These are phyloP conservation scores for Wickerhamiella qilinensis DNA, from an alignment of 805 yeast genomes.

Conservation along the genomic window DNA sequence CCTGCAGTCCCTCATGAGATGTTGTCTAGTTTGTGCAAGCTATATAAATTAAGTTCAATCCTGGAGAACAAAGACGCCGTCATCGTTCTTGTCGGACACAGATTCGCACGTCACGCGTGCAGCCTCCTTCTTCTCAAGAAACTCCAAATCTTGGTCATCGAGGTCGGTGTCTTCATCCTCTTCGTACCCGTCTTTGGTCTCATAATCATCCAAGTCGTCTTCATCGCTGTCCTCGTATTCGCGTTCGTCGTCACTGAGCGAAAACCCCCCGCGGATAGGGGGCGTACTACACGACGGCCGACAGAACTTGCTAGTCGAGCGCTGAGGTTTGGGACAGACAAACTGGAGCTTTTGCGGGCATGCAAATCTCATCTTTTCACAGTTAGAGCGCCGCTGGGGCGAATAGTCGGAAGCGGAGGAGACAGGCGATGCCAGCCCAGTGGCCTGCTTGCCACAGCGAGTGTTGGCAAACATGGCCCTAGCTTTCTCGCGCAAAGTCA, in stretches of 20 bases:
- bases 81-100: slow-evolving; percentile 2
- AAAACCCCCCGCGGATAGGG: neutral
- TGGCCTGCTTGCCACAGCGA: neutral
- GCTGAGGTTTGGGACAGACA: slow-evolving; percentile 8
- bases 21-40: no score
- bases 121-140: neutral
- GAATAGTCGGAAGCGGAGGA: no score
- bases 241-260: slow-evolving; percentile 1
- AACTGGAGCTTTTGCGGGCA: slow-evolving; percentile 1
- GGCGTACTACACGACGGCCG: neutral
- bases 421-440: neutral
- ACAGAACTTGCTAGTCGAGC: neutral
- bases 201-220: slow-evolving; percentile 5
- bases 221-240: slow-evolving; percentile 2
- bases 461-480: neutral
- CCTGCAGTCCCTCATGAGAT: no score
- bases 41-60: no score
- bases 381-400: no score
- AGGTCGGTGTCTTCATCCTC: slow-evolving; percentile 8
- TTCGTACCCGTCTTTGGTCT: neutral
- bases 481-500: neutral
- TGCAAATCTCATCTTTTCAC: no score
- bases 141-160: neutral
- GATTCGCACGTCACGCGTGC: neutral
- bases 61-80: slow-evolving; percentile 4